These are phyloP conservation scores for Geotrichum bryndzae DNA, from an alignment of 1,139 yeast species.

Conservation along the genomic window DNA sequence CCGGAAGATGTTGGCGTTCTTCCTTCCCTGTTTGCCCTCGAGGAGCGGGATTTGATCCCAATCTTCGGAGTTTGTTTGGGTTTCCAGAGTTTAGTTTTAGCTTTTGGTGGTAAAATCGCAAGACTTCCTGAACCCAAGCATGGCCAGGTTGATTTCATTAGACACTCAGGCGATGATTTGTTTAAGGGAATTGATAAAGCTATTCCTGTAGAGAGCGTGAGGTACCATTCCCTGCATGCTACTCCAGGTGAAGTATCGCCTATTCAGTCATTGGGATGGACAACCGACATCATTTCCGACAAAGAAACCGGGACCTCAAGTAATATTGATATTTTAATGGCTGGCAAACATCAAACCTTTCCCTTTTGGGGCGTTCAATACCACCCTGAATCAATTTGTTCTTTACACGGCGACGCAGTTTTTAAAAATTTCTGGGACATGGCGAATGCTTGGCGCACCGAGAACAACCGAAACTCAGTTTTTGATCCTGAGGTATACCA, in stretches of 20 bases:
- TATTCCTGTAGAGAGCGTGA: slow-evolving; percentile 53
- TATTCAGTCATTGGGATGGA: slow-evolving; percentile 24
- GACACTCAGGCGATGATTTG: slow-evolving; percentile 34
- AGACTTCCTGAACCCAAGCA: slow-evolving; percentile 62
- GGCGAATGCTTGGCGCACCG: slow-evolving; percentile 37
- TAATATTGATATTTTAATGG: slow-evolving; percentile 57
- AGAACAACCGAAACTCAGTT: slow-evolving; percentile 9
- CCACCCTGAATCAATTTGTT: slow-evolving; percentile 94
- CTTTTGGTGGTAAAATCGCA: slow-evolving; percentile 53
- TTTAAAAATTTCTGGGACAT: slow-evolving; percentile 56
- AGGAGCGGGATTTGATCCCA: slow-evolving; percentile 45
- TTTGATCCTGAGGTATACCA: slow-evolving; percentile 11
- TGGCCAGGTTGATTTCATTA: slow-evolving; percentile 69
- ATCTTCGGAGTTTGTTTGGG: slow-evolving; percentile 91
- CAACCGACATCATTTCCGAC: slow-evolving; percentile 21
- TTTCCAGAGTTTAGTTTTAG: slow-evolving; percentile 72
- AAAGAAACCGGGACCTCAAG: slow-evolving; percentile 18
- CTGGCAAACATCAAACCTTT: slow-evolving; percentile 50
- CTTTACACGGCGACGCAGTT: slow-evolving; percentile 55
- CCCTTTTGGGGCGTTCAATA: slow-evolving; percentile 95
- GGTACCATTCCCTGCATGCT: slow-evolving; percentile 85
- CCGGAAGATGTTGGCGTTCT: slow-evolving; percentile 69
- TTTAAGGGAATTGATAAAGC: slow-evolving; percentile 39
- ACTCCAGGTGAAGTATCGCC: slow-evolving; percentile 25
- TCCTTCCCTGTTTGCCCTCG: slow-evolving; percentile 43